phyloP scores from a whole-genome alignment of 495 filamentous ascomycete species.

The Apiosordaria backusii region DNA sequence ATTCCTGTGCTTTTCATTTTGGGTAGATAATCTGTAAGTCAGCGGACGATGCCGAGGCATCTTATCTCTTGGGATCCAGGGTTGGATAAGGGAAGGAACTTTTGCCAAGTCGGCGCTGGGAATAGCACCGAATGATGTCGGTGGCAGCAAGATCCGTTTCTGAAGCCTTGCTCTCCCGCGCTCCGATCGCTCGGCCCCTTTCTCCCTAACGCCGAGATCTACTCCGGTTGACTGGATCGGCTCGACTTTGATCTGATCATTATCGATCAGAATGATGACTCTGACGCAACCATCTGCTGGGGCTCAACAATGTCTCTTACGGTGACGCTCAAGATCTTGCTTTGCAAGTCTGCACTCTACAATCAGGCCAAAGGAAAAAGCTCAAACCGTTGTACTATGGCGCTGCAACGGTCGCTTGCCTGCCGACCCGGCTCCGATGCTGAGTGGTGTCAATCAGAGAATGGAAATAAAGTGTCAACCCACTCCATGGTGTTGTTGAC shows the following conservation, averaged over 20 bases:
- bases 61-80: background rate
- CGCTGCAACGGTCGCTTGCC: background rate
- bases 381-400: background rate
- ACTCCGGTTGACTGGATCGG: background rate
- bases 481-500: background rate
- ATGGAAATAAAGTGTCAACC: background rate
- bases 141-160: background rate
- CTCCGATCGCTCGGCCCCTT: slow-evolving; percentile 4
- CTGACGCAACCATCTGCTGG: background rate
- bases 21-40: background rate
- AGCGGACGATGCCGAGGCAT: background rate
- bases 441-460: background rate
- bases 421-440: slow-evolving; percentile 5
- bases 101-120: background rate
- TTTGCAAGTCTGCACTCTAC: background rate
- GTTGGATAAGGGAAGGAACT: background rate
- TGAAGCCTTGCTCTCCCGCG: background rate
- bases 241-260: background rate
- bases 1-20: background rate
- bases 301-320: background rate
- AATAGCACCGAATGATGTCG: background rate
- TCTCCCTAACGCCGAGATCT: slow-evolving; percentile 7
- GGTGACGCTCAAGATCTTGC: background rate
- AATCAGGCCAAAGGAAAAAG: background rate
- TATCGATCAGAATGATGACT: background rate